phyloP scores from a whole-genome alignment of 2,329 filamentous ascomycete species.

The Alternaria metachromatica region DNA sequence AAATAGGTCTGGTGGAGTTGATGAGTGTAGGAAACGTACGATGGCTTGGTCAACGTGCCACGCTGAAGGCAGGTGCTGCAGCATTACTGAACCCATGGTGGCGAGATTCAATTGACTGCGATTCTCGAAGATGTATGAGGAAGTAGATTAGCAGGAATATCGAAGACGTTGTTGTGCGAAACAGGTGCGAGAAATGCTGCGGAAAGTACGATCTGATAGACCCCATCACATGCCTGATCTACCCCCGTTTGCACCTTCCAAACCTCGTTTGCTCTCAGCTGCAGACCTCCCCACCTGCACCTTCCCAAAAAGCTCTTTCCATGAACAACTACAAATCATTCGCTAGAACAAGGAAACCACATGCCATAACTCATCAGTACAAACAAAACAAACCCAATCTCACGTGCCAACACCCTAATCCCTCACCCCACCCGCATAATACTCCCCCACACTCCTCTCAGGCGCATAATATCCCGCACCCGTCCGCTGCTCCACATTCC shows the following conservation, averaged over 20 bases:
- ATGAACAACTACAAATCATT: not conserved
- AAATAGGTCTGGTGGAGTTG: not conserved
- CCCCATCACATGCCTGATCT: not conserved
- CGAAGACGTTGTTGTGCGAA: not conserved
- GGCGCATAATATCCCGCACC: constrained; percentile 33
- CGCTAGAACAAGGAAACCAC: not conserved
- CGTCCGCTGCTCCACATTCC: constrained; percentile 6
- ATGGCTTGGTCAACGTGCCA: constrained; percentile 99
- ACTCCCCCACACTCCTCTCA: constrained; percentile 25
- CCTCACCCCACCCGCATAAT: constrained; percentile 21
- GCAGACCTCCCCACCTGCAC: not conserved
- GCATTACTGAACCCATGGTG: constrained; percentile 78
- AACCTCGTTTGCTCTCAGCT: not conserved
- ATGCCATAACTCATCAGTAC: not conserved
- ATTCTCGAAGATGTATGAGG: not conserved
- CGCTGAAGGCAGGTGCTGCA: constrained; percentile 85
- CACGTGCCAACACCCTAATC: constrained; percentile 1
- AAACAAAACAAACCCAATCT: not conserved
- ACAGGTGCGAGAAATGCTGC: not conserved
- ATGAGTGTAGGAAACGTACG: constrained; percentile 14
- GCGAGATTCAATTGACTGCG: not conserved
- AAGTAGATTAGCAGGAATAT: not conserved
- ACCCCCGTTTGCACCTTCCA: not conserved
- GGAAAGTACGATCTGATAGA: not conserved
- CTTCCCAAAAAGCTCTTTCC: not conserved